These are phyloP conservation scores for Ogataea methylovora DNA, from an alignment of 805 yeast genomes.

Conservation along the genomic window DNA sequence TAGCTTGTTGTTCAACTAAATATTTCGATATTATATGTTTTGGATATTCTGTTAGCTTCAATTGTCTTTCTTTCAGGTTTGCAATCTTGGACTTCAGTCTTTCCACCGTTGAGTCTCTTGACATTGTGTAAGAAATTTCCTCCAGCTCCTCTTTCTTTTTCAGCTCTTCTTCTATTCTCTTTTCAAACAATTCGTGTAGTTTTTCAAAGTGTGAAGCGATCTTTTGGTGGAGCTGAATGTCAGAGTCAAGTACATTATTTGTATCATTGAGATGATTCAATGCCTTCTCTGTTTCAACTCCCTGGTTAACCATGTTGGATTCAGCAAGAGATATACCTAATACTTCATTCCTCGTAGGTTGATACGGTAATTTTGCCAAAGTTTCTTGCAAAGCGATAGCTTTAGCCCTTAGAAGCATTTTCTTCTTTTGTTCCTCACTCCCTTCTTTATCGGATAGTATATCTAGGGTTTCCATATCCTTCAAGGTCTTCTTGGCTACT, in stretches of 20 bases:
- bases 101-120: not conserved
- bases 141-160: conserved; percentile 3
- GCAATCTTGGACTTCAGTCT: conserved; percentile 3
- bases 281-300: conserved; percentile 4
- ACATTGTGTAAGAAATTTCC: not conserved
- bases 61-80: conserved; percentile 12
- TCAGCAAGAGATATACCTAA: conserved; percentile 20
- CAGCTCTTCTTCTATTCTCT: conserved; percentile 5
- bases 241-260: too few species aligned
- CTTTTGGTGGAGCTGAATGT: conserved; percentile 1
- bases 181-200: conserved; percentile 3
- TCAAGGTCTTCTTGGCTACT: conserved; percentile 13
- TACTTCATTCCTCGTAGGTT: conserved; percentile 21
- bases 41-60: conserved; percentile 14
- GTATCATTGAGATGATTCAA: conserved; percentile 1
- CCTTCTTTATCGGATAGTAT: not conserved
- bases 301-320: conserved; percentile 6
- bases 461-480: conserved; percentile 2
- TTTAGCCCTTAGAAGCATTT: conserved; percentile 2
- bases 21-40: conserved; percentile 21
- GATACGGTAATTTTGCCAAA: conserved; percentile 18
- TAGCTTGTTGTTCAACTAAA: conserved; percentile 17
- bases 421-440: not conserved
- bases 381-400: conserved; percentile 17
- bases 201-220: conserved; percentile 1